Conservation (phyloP, 441 rosid species). For the Jatropha multifida region DNA sequence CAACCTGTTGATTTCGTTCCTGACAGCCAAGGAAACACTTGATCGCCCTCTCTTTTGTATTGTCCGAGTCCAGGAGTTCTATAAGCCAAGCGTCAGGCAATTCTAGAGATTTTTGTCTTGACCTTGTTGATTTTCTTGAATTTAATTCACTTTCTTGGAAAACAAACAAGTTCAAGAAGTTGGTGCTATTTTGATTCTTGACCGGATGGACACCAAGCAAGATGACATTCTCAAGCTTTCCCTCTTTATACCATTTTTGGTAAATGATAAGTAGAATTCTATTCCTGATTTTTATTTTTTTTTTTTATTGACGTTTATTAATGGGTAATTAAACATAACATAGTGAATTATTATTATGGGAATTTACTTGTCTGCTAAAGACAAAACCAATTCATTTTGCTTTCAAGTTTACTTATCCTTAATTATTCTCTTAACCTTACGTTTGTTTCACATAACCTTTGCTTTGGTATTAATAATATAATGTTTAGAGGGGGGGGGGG, state of each 20-base stretch:
- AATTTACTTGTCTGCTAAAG: slow-evolving; percentile 26
- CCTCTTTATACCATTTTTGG: too few relatives aligned
- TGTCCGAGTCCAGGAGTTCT: not conserved
- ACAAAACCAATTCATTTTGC: not conserved
- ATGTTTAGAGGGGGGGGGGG: not conserved
- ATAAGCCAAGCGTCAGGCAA: not conserved
- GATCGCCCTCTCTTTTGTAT: not conserved
- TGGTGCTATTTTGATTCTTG: too few relatives aligned
- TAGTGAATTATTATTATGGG: not conserved
- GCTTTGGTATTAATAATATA: not conserved
- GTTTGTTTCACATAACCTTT: slow-evolving; percentile 15
- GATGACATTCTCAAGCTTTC: too few relatives aligned
- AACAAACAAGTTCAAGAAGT: too few relatives aligned
- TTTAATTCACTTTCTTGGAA: too few relatives aligned
- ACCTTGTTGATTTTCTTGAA: not conserved
- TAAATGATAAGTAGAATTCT: too few relatives aligned
- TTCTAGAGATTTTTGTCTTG: not conserved
- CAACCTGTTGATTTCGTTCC: slow-evolving; percentile 49
- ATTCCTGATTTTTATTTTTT: too few relatives aligned
- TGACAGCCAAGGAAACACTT: slow-evolving; percentile 35
- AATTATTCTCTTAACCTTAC: slow-evolving; percentile 13
- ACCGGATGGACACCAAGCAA: too few relatives aligned
- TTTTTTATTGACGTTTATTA: too few relatives aligned
- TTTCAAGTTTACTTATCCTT: not conserved
- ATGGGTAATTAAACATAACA: not conserved